Conservation (phyloP, 2,329 filamentous ascomycete species). For the Calonectria henricotiae region DNA sequence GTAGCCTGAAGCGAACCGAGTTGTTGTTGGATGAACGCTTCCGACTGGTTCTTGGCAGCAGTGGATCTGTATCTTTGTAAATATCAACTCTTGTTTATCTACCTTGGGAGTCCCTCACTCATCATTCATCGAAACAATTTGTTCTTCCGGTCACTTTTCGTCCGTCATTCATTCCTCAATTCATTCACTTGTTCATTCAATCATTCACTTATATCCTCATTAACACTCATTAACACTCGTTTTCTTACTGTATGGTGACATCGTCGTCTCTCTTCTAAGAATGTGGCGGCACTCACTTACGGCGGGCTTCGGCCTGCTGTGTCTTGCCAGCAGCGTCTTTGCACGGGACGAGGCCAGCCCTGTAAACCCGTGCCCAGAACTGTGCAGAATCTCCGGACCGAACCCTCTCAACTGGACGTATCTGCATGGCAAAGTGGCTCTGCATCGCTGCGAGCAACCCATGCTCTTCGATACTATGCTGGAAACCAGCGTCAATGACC, state of each 20-base stretch:
- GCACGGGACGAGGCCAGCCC: not conserved
- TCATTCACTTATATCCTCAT: not conserved
- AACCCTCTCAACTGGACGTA: slow-evolving; percentile 7
- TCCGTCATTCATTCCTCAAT: not conserved
- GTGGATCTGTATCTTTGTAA: slow-evolving; percentile 1
- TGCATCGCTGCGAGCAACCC: slow-evolving; percentile 1
- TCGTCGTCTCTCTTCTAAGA: not conserved
- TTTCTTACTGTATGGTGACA: slow-evolving; percentile 6
- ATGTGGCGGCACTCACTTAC: slow-evolving; percentile 1
- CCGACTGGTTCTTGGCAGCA: not conserved
- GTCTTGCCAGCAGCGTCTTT: not conserved
- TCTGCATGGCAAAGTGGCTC: not conserved
- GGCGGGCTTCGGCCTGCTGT: not conserved
- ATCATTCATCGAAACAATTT: not conserved
- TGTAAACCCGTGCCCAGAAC: not conserved
- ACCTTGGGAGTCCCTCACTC: not conserved
- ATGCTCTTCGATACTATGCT: not conserved
- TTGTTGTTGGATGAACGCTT: not conserved
- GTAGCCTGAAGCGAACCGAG: not conserved
- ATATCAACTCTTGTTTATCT: not conserved
- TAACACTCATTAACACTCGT: not conserved
- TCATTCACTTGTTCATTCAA: not conserved
- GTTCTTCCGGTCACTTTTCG: not conserved
- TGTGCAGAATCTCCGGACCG: not conserved
- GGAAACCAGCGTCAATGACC: not conserved